phyloP scores from a whole-genome alignment of 2,329 filamentous ascomycete species.

The Pseudogymnoascus sp. region DNA sequence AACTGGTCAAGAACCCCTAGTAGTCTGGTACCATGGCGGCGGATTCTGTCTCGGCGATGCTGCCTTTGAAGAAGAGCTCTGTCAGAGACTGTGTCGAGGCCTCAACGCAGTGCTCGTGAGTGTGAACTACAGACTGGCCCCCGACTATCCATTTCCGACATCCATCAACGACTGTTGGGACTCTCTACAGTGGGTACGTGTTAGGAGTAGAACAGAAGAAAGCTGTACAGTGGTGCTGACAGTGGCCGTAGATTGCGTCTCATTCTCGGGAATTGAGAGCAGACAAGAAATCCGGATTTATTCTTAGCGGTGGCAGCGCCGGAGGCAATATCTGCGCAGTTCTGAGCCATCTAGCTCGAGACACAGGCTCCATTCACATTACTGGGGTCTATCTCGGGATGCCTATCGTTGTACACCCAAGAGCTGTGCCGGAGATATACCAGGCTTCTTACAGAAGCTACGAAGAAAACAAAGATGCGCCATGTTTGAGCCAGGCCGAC shows the following conservation, averaged over 20 bases:
- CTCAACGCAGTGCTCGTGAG: constrained; percentile 36
- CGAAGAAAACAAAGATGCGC: constrained; percentile 36
- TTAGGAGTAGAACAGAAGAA: not conserved
- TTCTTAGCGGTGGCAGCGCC: constrained; percentile 43
- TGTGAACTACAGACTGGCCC: constrained; percentile 39
- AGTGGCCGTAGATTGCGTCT: constrained; percentile 22
- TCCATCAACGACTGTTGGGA: constrained; percentile 39
- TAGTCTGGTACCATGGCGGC: constrained; percentile 33
- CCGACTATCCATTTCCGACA: constrained; percentile 40
- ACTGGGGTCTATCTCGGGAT: constrained; percentile 42
- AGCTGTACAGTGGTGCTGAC: not conserved
- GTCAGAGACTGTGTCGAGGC: constrained; percentile 26
- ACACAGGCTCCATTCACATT: constrained; percentile 36
- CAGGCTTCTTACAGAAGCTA: constrained; percentile 32
- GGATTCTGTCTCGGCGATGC: constrained; percentile 30
- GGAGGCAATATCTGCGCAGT: constrained; percentile 36
- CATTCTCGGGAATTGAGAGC: constrained; percentile 35
- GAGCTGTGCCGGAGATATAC: constrained; percentile 30
- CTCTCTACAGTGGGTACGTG: constrained; percentile 36
- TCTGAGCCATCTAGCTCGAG: constrained; percentile 34
- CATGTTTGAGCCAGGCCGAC: constrained; percentile 27
- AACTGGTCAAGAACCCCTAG: constrained; percentile 19
- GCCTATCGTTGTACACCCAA: constrained; percentile 25
- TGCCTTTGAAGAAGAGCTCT: constrained; percentile 29
- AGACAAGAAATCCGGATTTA: constrained; percentile 38